A percentile compares a stretch with the other conserved stretches of the same genome.
phyloP scores from a whole-genome alignment of 805 yeast species.

The Saturnispora quitensis region DNA sequence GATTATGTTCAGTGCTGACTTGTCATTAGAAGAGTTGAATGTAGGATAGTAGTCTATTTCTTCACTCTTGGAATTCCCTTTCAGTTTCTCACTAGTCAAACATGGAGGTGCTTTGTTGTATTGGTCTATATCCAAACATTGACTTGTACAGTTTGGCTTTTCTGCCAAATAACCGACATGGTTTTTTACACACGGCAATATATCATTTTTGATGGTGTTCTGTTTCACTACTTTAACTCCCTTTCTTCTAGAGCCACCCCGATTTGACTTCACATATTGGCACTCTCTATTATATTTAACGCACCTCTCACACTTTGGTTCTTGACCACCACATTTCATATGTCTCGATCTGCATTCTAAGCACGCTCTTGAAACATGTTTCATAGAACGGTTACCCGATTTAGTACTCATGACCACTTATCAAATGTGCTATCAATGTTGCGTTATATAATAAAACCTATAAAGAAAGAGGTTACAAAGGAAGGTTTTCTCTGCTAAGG shows the following conservation, averaged over 20 bases:
- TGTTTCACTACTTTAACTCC: conserved; percentile 25
- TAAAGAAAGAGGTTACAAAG: not conserved
- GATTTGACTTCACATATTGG: conserved; percentile 40
- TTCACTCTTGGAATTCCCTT: not conserved
- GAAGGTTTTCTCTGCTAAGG: not conserved
- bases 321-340: conserved; percentile 40
- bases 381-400: conserved; percentile 9
- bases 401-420: not conserved
- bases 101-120: conserved; percentile 25
- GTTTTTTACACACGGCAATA: conserved; percentile 26
- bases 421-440: not conserved
- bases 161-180: conserved; percentile 16
- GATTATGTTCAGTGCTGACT: conserved; percentile 17
- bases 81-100: conserved; percentile 13
- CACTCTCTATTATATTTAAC: conserved; percentile 29
- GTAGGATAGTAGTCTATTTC: conserved; percentile 23
- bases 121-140: conserved; percentile 23
- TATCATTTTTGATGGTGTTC: conserved; percentile 3
- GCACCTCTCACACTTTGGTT: conserved; percentile 39
- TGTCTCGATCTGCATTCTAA: conserved; percentile 43
- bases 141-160: conserved; percentile 17
- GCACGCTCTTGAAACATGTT: conserved; percentile 42
- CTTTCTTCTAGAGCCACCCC: conserved; percentile 46
- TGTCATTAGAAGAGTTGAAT: conserved; percentile 25
- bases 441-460: not conserved